Conservation (phyloP, 164 flowering plant species). For the Sedum album region DNA sequence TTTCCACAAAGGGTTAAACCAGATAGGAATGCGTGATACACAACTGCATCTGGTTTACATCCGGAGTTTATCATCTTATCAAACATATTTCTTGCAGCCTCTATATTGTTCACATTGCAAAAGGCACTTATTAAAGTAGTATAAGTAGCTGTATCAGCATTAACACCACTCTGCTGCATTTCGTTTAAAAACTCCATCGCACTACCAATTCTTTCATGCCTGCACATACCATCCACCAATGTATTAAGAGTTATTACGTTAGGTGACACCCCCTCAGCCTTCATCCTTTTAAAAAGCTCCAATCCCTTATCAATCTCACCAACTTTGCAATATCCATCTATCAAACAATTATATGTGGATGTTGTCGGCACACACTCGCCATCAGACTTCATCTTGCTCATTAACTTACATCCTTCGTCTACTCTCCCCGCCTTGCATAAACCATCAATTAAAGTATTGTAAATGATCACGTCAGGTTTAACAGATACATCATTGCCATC, state of each 20-base stretch:
- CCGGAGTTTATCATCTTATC: slow-evolving; percentile 38
- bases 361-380: slow-evolving; percentile 34
- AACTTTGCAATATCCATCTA: slow-evolving; percentile 63
- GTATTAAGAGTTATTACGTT: slow-evolving; percentile 51
- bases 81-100: slow-evolving; percentile 49
- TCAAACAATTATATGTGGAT: slow-evolving; percentile 62
- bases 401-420: slow-evolving; percentile 51
- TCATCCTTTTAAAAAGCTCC: slow-evolving; percentile 50
- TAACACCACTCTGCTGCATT: slow-evolving; percentile 41
- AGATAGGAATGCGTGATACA: slow-evolving; percentile 51
- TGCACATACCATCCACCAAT: slow-evolving; percentile 69
- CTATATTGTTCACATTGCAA: slow-evolving; percentile 52
- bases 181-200: slow-evolving; percentile 49
- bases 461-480: slow-evolving; percentile 48
- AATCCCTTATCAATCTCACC: slow-evolving; percentile 53
- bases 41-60: slow-evolving; percentile 49
- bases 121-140: slow-evolving; percentile 52
- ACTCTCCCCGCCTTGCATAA: slow-evolving; percentile 79
- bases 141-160: slow-evolving; percentile 54
- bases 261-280: slow-evolving; percentile 27
- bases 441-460: slow-evolving; percentile 70
- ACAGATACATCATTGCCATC: slow-evolving; percentile 13
- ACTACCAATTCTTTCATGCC: slow-evolving; percentile 44
- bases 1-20: slow-evolving; percentile 63
- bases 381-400: slow-evolving; percentile 38